Evolutionary conservation across 2,329 filamentous ascomycete genomes (phyloP).

Genomic region (Stagonosporopsis tanaceti): DNA sequence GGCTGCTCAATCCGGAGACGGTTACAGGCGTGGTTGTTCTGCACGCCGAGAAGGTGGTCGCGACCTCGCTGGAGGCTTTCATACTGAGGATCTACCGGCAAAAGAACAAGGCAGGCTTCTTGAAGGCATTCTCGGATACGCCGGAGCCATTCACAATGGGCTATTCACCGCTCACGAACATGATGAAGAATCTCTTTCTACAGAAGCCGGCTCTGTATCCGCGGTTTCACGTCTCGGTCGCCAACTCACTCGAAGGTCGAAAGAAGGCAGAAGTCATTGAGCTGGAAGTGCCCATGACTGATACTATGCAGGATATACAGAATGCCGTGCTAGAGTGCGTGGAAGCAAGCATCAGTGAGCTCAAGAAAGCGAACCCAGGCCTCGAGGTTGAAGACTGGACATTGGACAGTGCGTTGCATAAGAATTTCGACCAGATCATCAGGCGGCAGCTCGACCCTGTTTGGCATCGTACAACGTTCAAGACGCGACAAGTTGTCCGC

Average conservation of each 20-base stretch:
- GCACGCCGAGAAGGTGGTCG: constrained; percentile 84
- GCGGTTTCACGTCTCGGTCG: constrained; percentile 89
- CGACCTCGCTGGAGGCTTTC: constrained; percentile 92
- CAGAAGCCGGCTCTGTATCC: constrained; percentile 91
- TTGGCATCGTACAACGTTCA: constrained; percentile 95
- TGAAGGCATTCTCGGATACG: constrained; percentile 95
- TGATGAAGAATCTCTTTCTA: constrained; percentile 92
- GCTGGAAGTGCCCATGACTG: constrained; percentile 94
- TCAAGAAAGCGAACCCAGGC: constrained; percentile 88
- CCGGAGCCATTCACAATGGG: constrained; percentile 90
- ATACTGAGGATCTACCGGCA: constrained; percentile 93
- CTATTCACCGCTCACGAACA: constrained; percentile 85
- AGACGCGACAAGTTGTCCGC: constrained; percentile 91
- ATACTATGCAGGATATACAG: constrained; percentile 91
- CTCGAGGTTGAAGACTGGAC: constrained; percentile 98
- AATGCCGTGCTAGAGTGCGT: constrained; percentile 96
- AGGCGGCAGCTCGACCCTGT: constrained; percentile 91
- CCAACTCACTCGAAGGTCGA: constrained; percentile 86
- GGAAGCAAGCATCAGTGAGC: constrained; percentile 89
- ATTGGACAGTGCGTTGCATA: constrained; percentile 88
- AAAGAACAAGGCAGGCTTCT: constrained; percentile 90
- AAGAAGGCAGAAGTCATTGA: constrained; percentile 97
- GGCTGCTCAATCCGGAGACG: constrained; percentile 78
- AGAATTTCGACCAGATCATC: constrained; percentile 89
- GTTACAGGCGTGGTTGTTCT: constrained; percentile 88